Conservation (phyloP, 495 filamentous ascomycete genomes). For the Annulohypoxylon moriforme region DNA sequence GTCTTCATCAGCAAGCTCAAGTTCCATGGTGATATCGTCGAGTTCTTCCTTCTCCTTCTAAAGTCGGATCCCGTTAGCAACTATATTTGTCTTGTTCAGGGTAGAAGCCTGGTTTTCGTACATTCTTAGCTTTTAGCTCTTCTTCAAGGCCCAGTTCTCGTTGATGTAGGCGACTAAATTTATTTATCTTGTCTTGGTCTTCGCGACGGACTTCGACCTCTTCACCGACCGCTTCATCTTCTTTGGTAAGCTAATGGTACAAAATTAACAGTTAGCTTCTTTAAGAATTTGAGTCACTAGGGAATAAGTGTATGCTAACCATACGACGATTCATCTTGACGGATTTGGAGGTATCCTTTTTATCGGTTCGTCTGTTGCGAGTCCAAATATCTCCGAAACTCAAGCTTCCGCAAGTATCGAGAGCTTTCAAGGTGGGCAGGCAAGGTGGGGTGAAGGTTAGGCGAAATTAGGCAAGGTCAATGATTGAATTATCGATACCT, state of each 20-base stretch:
- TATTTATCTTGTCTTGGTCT: slow-evolving; percentile 98
- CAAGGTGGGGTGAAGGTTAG: slow-evolving; percentile 20
- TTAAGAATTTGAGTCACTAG: not conserved
- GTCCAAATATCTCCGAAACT: not conserved
- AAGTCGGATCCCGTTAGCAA: slow-evolving; percentile 38
- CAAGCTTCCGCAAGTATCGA: slow-evolving; percentile 13
- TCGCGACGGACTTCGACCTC: slow-evolving; percentile 93
- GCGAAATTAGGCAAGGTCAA: not conserved
- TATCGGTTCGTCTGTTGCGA: slow-evolving; percentile 6
- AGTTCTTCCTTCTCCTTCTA: slow-evolving; percentile 99
- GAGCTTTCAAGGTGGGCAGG: slow-evolving; percentile 27
- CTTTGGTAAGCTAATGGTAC: slow-evolving; percentile 82
- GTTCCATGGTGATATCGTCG: slow-evolving; percentile 88
- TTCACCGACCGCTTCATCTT: slow-evolving; percentile 83
- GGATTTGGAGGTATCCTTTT: not conserved
- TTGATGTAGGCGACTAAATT: slow-evolving; percentile 94
- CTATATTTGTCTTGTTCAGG: not conserved
- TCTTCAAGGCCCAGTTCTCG: slow-evolving; percentile 81
- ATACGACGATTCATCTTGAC: slow-evolving; percentile 55
- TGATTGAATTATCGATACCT: not conserved
- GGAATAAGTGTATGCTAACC: slow-evolving; percentile 41
- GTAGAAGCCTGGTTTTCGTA: slow-evolving; percentile 54
- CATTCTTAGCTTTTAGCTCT: slow-evolving; percentile 83
- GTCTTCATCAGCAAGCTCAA: slow-evolving; percentile 96
- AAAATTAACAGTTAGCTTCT: slow-evolving; percentile 27